Conservation (phyloP, 1,139 yeast genomes). For the Lodderomyces margitis region DNA sequence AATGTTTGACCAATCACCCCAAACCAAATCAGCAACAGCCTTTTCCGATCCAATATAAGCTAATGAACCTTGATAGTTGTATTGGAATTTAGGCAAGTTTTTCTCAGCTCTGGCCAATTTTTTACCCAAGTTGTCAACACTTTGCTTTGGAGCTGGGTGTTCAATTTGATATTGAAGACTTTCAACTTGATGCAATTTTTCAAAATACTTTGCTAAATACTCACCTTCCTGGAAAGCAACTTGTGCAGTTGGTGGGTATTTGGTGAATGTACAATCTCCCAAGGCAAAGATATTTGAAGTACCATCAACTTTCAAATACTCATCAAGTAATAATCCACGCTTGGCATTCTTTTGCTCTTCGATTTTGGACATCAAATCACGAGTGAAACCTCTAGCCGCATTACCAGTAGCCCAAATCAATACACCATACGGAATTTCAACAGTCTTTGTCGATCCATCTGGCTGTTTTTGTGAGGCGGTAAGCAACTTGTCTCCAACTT, state of each 20-base stretch:
- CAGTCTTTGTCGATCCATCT: constrained; percentile 40
- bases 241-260: constrained; percentile 94
- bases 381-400: constrained; percentile 78
- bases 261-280: constrained; percentile 93
- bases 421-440: constrained; percentile 79
- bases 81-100: constrained; percentile 58
- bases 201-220: constrained; percentile 72
- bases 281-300: constrained; percentile 80
- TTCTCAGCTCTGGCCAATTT: constrained; percentile 40
- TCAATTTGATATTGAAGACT: constrained; percentile 46
- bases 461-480: constrained; percentile 64
- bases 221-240: constrained; percentile 95
- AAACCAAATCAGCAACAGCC: constrained; percentile 89
- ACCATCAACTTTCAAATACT: constrained; percentile 79
- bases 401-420: constrained; percentile 98
- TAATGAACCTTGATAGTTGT: constrained; percentile 69
- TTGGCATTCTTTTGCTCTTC: constrained; percentile 85
- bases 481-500: constrained; percentile 67
- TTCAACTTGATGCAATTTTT: constrained; percentile 67
- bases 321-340: constrained; percentile 86
- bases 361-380: constrained; percentile 63
- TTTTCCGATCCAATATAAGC: constrained; percentile 87
- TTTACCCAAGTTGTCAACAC: constrained; percentile 39
- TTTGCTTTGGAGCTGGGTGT: constrained; percentile 28
- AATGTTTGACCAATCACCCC: constrained; percentile 83